A percentile compares a stretch with the other conserved stretches of the same genome.
These are phyloP conservation scores for Xerocomellus dryophilus DNA, from an alignment of 768 basidiomycete genomes.

Conservation along the genomic window DNA sequence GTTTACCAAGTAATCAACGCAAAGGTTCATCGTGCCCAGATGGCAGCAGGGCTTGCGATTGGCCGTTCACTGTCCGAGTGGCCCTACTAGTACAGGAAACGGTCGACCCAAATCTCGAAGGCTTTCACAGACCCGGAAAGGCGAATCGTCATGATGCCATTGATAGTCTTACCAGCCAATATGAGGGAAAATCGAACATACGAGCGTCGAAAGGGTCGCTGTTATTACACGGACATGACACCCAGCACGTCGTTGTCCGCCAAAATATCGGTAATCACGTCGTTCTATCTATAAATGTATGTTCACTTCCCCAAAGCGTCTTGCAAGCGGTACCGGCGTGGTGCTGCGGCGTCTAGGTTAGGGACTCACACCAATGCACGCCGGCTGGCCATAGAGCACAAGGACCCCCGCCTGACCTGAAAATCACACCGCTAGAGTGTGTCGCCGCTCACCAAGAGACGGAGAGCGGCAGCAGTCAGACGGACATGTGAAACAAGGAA, in stretches of 20 bases:
- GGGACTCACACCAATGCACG: neutral
- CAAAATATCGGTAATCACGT: conserved; percentile 8
- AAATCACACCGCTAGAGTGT: neutral
- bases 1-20: neutral
- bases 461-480: neutral
- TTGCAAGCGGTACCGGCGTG: conserved; percentile 24
- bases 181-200: neutral
- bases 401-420: conserved; percentile 4
- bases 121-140: conserved; percentile 1
- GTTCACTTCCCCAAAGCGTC: conserved; percentile 15
- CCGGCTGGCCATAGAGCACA: neutral
- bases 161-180: conserved; percentile 1
- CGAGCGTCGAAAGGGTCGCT: conserved; percentile 5
- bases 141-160: conserved; percentile 13
- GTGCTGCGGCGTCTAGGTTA: conserved; percentile 1
- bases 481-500: neutral
- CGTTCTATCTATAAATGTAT: conserved; percentile 15
- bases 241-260: conserved; percentile 9
- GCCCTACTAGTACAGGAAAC: neutral
- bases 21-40: neutral
- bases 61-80: neutral
- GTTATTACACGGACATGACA: conserved; percentile 30
- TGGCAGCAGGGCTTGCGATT: neutral
- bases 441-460: neutral
- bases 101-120: conserved; percentile 5